These are phyloP conservation scores for Raphanus hybrid DNA, from an alignment of 441 rosid genomes.

Conservation along the genomic window DNA sequence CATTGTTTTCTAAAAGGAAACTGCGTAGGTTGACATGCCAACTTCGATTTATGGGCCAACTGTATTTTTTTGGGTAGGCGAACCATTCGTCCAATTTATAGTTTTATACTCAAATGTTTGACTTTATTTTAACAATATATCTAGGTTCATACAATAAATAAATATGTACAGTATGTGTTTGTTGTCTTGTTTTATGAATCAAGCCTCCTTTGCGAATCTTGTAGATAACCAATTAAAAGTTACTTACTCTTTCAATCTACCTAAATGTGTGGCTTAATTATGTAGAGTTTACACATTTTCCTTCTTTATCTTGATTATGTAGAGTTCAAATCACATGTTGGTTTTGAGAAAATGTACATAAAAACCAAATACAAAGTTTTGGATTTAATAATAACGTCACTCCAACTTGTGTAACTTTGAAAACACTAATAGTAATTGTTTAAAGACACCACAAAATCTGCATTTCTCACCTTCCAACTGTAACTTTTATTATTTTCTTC, in stretches of 20 bases:
- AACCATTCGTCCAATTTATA: slow-evolving; percentile 14
- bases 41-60: slow-evolving; percentile 37
- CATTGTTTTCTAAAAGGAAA: background rate
- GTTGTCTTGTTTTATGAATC: slow-evolving; percentile 33
- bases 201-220: slow-evolving; percentile 20
- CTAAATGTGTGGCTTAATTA: background rate
- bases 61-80: slow-evolving; percentile 29
- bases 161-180: background rate
- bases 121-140: background rate
- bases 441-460: background rate
- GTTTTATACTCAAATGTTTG: background rate
- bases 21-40: slow-evolving; percentile 7
- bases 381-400: background rate
- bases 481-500: slow-evolving; percentile 33
- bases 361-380: background rate
- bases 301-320: no score
- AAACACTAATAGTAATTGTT: background rate
- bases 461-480: background rate
- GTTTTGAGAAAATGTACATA: no score
- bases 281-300: no score
- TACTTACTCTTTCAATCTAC: slow-evolving; percentile 22
- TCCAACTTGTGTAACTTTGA: background rate
- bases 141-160: no score
- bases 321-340: no score
- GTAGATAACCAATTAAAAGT: slow-evolving; percentile 14